Base-by-base conservation (phyloP, 169 alveolate genomes). In the Plasmodium falciparum region DNA sequence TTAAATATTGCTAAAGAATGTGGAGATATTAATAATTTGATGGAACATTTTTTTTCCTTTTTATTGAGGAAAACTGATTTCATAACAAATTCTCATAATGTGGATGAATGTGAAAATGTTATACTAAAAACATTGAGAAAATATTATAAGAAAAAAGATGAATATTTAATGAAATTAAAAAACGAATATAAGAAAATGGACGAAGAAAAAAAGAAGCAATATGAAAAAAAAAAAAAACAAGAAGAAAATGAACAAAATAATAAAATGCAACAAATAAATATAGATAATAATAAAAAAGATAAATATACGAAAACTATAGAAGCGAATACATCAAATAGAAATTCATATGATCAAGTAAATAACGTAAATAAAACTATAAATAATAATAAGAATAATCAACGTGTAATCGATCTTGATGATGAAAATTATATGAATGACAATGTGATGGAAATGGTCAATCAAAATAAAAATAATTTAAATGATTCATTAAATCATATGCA, bases 1-100 rank as follows among this genome's bases (percentile, higher is more conserved):
- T 95, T 97, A 95, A 95, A 95, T 56, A 93, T 97, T n/a, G 97
- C 98, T 33, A 98, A 97, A 88, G 90, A 96, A 58, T 96, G 98
- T 22, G 96, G 97, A 58, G 99, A 99, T 22, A 97, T 98, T 50
- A 99, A 98, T 45, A 94, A 93, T 26, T 96, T 98, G 80, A 94
- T 97, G 90, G 98, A 97, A 74, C 89, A 93, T 65, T 93, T 98
- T 83, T 98, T 98, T 93, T 97, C 99, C 12, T 98, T 98, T 93
- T 94, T 98, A 88, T 95, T 96, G 62, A 92, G 99, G 59, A 98
- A 97, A 93, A 98, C 99, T 20, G 99, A 98, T 93, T 98, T 98
- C 94, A 97, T 93, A 93, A 73, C 97, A 13, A 96, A 94, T 76
- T 93, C 83, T 93, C 58, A 50, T 63, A 88, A 75, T 65, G 78